Base-by-base conservation (phyloP, 768 basidiomycete genomes). In the Peribolospora kevripleyi region DNA sequence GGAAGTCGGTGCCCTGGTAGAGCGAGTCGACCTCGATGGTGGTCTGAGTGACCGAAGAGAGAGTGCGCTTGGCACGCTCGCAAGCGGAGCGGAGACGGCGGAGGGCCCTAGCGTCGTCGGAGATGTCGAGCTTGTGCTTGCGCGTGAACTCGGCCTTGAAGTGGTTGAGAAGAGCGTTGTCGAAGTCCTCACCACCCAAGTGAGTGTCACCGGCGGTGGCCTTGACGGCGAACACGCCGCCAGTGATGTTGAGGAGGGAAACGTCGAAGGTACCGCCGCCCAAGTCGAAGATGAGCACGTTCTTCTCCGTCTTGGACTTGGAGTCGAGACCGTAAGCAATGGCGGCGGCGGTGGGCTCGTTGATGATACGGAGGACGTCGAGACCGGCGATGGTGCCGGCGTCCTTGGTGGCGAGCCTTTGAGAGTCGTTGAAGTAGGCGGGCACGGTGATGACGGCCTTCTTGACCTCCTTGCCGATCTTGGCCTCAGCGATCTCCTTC, bases 211-310 rank as follows among this genome's bases (percentile, higher is more conserved):
- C 93, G 63, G 88, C 88, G 61, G 93, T 97, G 48, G 93, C 88
- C 76, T 97, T 97, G 68, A 97, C 91, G 62, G 90, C 88, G 67
- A 97, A 97, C 66, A 97, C 87, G 72, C 91, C 91, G 66, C 88
- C 90, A 61, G 76, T 84, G 74, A 97, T 95, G 71, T 87, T 90
- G 62, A 98, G 77, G 55, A 98, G 79, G 54, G 93, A 98, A 55
- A 97, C 93, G 82, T 97, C 93, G 75, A 98, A 97, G 61, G 93
- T 98, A 74, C 91, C 91, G 75, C 91, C 91, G 68, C 91, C 91
- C 57, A 98, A 76, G 75, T 98, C 91, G 75, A 98, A 98, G 69
- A 98, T 97, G 68, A 98, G 80, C 58, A 98, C 91, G 66, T 91
- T 95, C 72, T 86, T 87, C 76, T 97, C 91, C 58, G 77, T 73